Base-by-base conservation (phyloP, 2,329 filamentous ascomycete genomes). In the Talaromyces sp. region DNA sequence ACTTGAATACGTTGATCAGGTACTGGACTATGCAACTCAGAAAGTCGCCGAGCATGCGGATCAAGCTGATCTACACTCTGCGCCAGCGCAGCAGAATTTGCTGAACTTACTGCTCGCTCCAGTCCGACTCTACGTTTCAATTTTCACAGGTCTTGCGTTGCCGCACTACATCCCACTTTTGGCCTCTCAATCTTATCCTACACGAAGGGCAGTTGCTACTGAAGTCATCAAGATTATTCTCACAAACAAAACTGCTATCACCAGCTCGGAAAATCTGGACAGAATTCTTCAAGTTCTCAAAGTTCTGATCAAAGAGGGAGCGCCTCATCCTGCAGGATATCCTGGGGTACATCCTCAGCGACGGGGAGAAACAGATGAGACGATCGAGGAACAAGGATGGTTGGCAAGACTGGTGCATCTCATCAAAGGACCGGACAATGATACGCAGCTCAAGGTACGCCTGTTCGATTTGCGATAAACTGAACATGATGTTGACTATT, bases 301-400 rank as follows among this genome's bases (percentile, higher is more conserved):
- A 70, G 95, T 99, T 0, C 82, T 99, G 41, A 95, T 99, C 75
- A 95, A 93, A 71, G 95, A 99, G 79, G 93, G 94, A 13, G 89
- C 91, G 15, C 93, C 96, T 72, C 83, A 89, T 62, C 88, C 91
- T n/a, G 86, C 88, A 56, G 92, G 92, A 35, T 97, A 97, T 72
- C 89, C 93, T 0, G 91, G 92, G 3, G 87, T 90, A 45, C 87
- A 90, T 6, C 80, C 83, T 15, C 91, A 94, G 73, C 85, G 92
- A 68, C 88, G 92, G 67, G 86, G 86, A 56, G 96, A 99, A 81
- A 98, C 95, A 0, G 95, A 99, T 68, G 96, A 99, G 81, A 98
- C 94, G 0, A 88, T 98, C 73, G 94, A 99, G 78, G 95, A 99
- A 80, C 95, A 99, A 82, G 95, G 95, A 61, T 97, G 93, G 93